Conservation (phyloP, 1,139 yeast species). For the Pichia sp. region DNA sequence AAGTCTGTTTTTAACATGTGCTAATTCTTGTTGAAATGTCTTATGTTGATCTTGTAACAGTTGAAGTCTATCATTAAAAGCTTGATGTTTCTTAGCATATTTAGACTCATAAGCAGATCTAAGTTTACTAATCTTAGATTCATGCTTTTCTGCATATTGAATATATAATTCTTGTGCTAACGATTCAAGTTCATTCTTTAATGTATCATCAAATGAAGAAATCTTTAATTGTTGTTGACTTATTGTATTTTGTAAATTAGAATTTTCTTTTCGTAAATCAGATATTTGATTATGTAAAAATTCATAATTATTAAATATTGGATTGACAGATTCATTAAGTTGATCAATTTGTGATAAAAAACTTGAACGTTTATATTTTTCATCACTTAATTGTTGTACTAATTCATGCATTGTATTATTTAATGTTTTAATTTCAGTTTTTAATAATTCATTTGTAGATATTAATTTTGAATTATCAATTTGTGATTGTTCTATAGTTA, state of each 20-base stretch:
- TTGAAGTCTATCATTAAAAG: constrained; percentile 27
- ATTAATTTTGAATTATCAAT: neutral
- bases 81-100: constrained; percentile 38
- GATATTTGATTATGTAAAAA: neutral
- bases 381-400: constrained; percentile 1
- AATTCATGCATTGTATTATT: constrained; percentile 1
- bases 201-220: constrained; percentile 36
- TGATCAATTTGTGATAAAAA: constrained; percentile 4
- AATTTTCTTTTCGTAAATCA: constrained; percentile 3
- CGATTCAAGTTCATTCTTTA: constrained; percentile 46
- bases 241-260: constrained; percentile 1
- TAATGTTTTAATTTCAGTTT: constrained; percentile 1
- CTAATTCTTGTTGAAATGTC: constrained; percentile 35
- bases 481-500: constrained; percentile 6
- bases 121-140: constrained; percentile 50
- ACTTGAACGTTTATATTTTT: neutral
- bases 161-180: constrained; percentile 61
- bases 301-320: constrained; percentile 3
- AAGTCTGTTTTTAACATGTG: constrained; percentile 39
- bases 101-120: constrained; percentile 48
- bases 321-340: constrained; percentile 6
- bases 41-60: constrained; percentile 36
- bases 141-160: constrained; percentile 67
- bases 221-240: constrained; percentile 20
- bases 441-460: neutral